phyloP scores from a whole-genome alignment of 2,329 filamentous ascomycete genomes.

The Verticillium zaregamsianum region DNA sequence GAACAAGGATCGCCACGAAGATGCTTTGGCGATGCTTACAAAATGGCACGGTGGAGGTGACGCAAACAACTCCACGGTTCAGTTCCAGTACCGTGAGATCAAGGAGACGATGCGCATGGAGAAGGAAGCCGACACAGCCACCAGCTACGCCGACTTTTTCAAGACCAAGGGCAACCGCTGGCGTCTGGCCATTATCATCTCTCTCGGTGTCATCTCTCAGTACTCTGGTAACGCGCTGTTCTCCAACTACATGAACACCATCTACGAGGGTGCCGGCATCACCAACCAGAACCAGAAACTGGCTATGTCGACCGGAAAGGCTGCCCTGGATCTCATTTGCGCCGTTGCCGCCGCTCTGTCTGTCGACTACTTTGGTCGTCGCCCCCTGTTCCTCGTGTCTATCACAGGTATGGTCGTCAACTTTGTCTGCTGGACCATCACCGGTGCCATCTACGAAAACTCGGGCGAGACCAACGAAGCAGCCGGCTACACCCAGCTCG shows the following conservation, averaged over 20 bases:
- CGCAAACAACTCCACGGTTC: conserved; percentile 53
- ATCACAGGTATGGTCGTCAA: conserved; percentile 43
- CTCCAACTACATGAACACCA: conserved; percentile 61
- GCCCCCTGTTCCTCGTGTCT: conserved; percentile 48
- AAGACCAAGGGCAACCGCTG: conserved; percentile 61
- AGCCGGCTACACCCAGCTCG: conserved; percentile 50
- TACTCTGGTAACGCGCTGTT: conserved; percentile 65
- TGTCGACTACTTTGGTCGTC: conserved; percentile 47
- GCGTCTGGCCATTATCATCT: conserved; percentile 57
- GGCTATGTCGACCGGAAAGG: conserved; percentile 52
- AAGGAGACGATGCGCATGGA: conserved; percentile 59
- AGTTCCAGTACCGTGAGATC: conserved; percentile 65
- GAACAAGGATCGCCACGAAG: conserved; percentile 57
- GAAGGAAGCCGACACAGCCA: conserved; percentile 40
- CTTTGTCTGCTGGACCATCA: conserved; percentile 47
- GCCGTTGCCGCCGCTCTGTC: conserved; percentile 48
- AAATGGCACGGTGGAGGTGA: conserved; percentile 62
- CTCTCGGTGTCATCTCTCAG: conserved; percentile 63
- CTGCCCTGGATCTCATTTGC: conserved; percentile 53
- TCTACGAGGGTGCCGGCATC: conserved; percentile 60
- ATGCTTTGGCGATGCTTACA: conserved; percentile 57
- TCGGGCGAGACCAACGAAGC: conserved; percentile 34
- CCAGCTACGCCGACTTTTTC: conserved; percentile 57
- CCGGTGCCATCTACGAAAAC: conserved; percentile 48
- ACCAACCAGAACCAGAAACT: conserved; percentile 52